phyloP scores from a whole-genome alignment of 306 rosid genomes.

The Castanea sativa region DNA sequence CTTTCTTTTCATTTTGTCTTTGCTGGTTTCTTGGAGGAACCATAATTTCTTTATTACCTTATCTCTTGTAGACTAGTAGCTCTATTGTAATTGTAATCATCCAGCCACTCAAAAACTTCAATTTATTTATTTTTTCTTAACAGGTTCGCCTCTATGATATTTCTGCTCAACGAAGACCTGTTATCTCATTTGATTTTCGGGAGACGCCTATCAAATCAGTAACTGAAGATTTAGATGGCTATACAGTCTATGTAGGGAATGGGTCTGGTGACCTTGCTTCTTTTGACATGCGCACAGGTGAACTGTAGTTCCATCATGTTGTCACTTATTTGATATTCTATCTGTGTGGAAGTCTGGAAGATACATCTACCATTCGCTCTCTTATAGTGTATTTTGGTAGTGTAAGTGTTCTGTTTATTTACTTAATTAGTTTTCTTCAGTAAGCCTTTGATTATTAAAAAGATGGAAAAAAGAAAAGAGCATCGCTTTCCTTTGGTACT shows the following conservation, averaged over 20 bases:
- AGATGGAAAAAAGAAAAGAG: not conserved
- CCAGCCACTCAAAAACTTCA: not conserved
- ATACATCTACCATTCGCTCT: not conserved
- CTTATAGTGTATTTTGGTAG: not conserved
- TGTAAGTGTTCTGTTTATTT: not conserved
- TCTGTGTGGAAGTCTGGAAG: no score
- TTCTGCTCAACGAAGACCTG: slow-evolving; percentile 92
- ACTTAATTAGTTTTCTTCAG: not conserved
- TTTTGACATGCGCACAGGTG: slow-evolving; percentile 88
- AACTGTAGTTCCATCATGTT: slow-evolving; percentile 3
- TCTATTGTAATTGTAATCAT: not conserved
- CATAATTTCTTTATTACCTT: not conserved
- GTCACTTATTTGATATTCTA: not conserved
- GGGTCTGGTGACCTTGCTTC: slow-evolving; percentile 96
- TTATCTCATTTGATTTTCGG: slow-evolving; percentile 65
- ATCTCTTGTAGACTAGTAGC: not conserved
- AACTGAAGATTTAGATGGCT: slow-evolving; percentile 75
- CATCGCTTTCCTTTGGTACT: not conserved
- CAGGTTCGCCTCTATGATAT: slow-evolving; percentile 92
- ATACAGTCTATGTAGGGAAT: slow-evolving; percentile 78
- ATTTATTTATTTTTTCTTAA: not conserved
- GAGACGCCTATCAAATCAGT: slow-evolving; percentile 83
- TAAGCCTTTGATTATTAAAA: not conserved
- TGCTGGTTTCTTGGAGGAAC: not conserved
- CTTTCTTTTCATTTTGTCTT: not conserved